These are phyloP conservation scores for Fusarium xylarioides DNA, from an alignment of 2,329 filamentous ascomycete genomes.

Conservation along the genomic window DNA sequence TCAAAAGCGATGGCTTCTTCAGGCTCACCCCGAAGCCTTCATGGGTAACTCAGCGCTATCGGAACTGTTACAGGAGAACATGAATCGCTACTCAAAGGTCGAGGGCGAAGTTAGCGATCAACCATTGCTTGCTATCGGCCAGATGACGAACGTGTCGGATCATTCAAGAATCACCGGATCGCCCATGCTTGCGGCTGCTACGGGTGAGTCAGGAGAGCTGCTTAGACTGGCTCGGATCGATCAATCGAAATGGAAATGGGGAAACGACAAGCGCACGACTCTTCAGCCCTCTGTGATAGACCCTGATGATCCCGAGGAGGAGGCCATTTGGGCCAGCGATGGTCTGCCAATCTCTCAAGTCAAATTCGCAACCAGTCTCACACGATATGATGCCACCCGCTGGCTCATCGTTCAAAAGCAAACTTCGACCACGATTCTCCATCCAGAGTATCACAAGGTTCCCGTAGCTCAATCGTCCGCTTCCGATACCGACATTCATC, in stretches of 20 bases:
- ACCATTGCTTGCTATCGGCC: constrained; percentile 64
- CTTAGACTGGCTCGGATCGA: constrained; percentile 64
- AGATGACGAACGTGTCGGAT: constrained; percentile 56
- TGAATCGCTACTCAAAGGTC: constrained; percentile 42
- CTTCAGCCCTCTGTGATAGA: constrained; percentile 59
- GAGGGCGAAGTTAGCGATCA: constrained; percentile 38
- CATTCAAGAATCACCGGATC: constrained; percentile 39
- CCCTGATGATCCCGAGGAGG: constrained; percentile 54
- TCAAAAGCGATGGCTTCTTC: constrained; percentile 61
- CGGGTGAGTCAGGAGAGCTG: constrained; percentile 67
- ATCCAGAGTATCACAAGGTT: constrained; percentile 58
- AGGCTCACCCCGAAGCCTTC: constrained; percentile 60
- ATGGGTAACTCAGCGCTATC: constrained; percentile 49
- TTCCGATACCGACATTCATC: constrained; percentile 13
- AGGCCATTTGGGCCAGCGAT: constrained; percentile 64
- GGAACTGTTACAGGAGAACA: constrained; percentile 50
- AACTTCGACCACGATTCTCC: constrained; percentile 60
- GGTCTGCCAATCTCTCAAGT: constrained; percentile 60
- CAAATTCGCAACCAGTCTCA: constrained; percentile 56
- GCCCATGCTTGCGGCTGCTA: constrained; percentile 56
- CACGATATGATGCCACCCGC: constrained; percentile 50
- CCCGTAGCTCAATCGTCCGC: constrained; percentile 44
- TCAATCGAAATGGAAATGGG: constrained; percentile 65
- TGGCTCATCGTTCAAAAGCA: constrained; percentile 66
- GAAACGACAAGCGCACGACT: constrained; percentile 53